Evolutionary conservation across 805 yeast genomes (phyloP).

Genomic region (Alloascoidea hylecoeti): DNA sequence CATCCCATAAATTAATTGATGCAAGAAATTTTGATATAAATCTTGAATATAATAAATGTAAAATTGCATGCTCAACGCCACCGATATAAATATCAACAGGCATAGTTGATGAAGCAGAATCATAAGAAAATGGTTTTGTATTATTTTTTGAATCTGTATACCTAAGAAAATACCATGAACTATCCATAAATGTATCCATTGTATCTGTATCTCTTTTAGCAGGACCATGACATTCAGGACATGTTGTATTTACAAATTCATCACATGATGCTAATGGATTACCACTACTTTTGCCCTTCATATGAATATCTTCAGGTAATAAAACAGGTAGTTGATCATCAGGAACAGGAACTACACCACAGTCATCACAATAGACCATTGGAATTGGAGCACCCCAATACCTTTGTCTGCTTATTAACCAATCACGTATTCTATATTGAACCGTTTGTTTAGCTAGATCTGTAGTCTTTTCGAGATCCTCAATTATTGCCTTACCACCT

Average conservation of each 20-base stretch:
- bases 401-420: slow-evolving; percentile 90
- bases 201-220: slow-evolving; percentile 93
- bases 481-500: slow-evolving; percentile 35
- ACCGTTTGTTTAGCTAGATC: slow-evolving; percentile 31
- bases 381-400: slow-evolving; percentile 99
- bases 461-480: slow-evolving; percentile 19
- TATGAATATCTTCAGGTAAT: slow-evolving; percentile 44
- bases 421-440: slow-evolving; percentile 67
- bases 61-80: slow-evolving; percentile 93
- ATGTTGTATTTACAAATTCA: slow-evolving; percentile 56
- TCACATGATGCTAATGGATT: slow-evolving; percentile 58
- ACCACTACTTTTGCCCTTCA: slow-evolving; percentile 28
- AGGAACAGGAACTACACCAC: slow-evolving; percentile 92
- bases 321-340: slow-evolving; percentile 72
- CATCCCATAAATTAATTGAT: slow-evolving; percentile 56
- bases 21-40: slow-evolving; percentile 73
- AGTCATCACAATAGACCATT: slow-evolving; percentile 68
- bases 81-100: slow-evolving; percentile 91
- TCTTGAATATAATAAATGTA: slow-evolving; percentile 78
- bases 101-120: slow-evolving; percentile 34
- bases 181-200: slow-evolving; percentile 97
- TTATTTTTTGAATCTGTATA: slow-evolving; percentile 62
- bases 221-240: slow-evolving; percentile 61
- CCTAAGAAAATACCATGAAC: slow-evolving; percentile 92
- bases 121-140: slow-evolving; percentile 34